Conservation (phyloP, 2,329 filamentous ascomycete genomes). For the Trichoderma polysporum region DNA sequence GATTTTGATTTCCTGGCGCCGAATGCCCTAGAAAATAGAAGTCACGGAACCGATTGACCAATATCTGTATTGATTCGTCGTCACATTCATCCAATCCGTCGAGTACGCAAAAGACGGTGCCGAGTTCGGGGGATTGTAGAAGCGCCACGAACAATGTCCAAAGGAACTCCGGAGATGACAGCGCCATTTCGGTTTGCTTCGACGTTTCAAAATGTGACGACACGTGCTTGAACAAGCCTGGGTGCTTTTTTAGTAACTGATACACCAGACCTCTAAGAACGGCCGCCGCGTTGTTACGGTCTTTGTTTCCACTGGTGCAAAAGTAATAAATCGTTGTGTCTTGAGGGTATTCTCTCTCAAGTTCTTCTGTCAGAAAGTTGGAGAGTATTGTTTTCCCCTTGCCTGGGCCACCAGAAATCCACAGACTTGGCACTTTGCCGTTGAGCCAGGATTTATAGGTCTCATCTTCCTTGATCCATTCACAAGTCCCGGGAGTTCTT, state of each 20-base stretch:
- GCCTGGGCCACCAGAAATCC: not conserved
- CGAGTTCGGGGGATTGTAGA: not conserved
- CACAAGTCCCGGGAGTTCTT: not conserved
- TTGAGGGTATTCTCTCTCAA: not conserved
- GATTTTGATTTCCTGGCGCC: not conserved
- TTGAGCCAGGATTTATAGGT: not conserved
- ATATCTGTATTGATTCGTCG: not conserved
- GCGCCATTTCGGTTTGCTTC: not conserved
- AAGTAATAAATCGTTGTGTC: not conserved
- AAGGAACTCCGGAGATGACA: not conserved
- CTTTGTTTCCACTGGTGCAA: not conserved
- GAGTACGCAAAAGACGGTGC: not conserved
- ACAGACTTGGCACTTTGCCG: not conserved
- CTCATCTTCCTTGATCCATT: not conserved
- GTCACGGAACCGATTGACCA: not conserved
- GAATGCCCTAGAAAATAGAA: not conserved
- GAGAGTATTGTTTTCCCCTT: not conserved
- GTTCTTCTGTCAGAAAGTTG: not conserved
- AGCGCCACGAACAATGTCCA: not conserved
- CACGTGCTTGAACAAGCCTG: not conserved
- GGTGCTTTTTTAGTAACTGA: not conserved
- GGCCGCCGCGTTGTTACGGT: not conserved
- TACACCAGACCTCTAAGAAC: not conserved
- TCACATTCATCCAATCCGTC: not conserved
- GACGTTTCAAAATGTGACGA: not conserved